phyloP scores from a whole-genome alignment of 2,329 filamentous ascomycete species.

The Colletotrichum brevisporum region DNA sequence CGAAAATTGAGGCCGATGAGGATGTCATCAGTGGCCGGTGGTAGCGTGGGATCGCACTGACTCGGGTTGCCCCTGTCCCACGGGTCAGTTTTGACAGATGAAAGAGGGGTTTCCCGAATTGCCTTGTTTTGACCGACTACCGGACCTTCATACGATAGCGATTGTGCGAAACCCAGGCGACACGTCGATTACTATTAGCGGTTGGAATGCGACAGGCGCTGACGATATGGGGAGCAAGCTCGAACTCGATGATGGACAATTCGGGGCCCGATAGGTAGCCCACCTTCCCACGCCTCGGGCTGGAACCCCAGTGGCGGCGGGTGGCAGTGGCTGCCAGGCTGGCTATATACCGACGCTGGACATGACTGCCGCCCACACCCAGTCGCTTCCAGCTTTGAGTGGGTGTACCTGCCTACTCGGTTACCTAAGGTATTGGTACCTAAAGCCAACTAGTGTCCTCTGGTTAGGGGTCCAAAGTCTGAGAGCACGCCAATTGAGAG shows the following conservation, averaged over 20 bases:
- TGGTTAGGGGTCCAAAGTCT: constrained; percentile 31
- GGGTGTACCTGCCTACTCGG: neutral
- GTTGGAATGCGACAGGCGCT: neutral
- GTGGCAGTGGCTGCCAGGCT: too few relatives aligned
- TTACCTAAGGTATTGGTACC: neutral
- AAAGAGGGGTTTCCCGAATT: constrained; percentile 2
- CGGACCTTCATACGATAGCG: neutral
- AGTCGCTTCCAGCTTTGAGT: neutral
- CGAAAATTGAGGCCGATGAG: constrained; percentile 12
- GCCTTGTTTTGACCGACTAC: constrained; percentile 27
- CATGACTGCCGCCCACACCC: constrained; percentile 6
- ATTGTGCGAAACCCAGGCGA: constrained; percentile 9
- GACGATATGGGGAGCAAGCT: neutral
- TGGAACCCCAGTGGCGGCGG: too few relatives aligned
- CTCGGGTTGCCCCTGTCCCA: constrained; percentile 30
- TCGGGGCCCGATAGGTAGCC: constrained; percentile 3
- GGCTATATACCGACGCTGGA: neutral
- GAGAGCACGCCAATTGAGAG: constrained; percentile 15
- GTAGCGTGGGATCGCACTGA: constrained; percentile 26
- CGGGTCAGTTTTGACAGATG: constrained; percentile 16
- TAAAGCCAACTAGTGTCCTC: neutral
- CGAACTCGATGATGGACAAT: neutral
- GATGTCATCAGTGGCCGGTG: constrained; percentile 28
- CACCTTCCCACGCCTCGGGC: constrained; percentile 7
- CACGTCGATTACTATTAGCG: neutral